These are phyloP conservation scores for Infundibulicybe gibba DNA, from an alignment of 768 basidiomycete genomes.

Conservation along the genomic window DNA sequence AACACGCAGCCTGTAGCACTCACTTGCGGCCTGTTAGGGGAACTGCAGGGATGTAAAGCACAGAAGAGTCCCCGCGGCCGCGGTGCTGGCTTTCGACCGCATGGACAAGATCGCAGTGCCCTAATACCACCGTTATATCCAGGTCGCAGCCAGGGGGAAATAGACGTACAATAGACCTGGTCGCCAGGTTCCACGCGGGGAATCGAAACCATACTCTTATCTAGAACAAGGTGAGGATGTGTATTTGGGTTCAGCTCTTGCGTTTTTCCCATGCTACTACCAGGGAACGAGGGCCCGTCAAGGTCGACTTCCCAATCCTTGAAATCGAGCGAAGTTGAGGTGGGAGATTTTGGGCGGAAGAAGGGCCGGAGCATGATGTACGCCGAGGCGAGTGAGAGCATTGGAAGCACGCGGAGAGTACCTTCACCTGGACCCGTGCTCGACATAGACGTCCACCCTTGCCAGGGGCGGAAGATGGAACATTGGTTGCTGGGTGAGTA, in stretches of 20 bases:
- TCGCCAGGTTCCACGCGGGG: slow-evolving; percentile 61
- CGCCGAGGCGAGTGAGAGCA: slow-evolving; percentile 49
- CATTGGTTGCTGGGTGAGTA: slow-evolving; percentile 39
- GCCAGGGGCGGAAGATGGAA: slow-evolving; percentile 54
- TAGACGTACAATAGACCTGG: slow-evolving; percentile 50
- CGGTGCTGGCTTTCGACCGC: slow-evolving; percentile 47
- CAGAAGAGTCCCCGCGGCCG: slow-evolving; percentile 48
- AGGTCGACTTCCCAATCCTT: slow-evolving; percentile 57
- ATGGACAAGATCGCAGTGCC: slow-evolving; percentile 56
- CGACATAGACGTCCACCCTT: slow-evolving; percentile 54
- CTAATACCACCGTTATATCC: slow-evolving; percentile 16
- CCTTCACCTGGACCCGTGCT: slow-evolving; percentile 56
- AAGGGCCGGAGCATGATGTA: slow-evolving; percentile 67
- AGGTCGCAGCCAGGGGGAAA: neutral
- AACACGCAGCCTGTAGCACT: slow-evolving; percentile 8
- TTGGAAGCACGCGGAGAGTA: slow-evolving; percentile 59
- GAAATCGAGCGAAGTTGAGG: slow-evolving; percentile 26
- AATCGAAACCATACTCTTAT: slow-evolving; percentile 52
- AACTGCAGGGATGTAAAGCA: slow-evolving; percentile 53
- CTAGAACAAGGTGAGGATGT: slow-evolving; percentile 62
- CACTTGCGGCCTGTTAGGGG: slow-evolving; percentile 49
- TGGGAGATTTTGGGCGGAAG: slow-evolving; percentile 39
- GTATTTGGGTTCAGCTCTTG: slow-evolving; percentile 53
- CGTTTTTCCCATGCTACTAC: slow-evolving; percentile 46
- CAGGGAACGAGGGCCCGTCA: slow-evolving; percentile 49